phyloP scores from a whole-genome alignment of 1,284 basidiomycete genomes.

The Blastosporella zonata region DNA sequence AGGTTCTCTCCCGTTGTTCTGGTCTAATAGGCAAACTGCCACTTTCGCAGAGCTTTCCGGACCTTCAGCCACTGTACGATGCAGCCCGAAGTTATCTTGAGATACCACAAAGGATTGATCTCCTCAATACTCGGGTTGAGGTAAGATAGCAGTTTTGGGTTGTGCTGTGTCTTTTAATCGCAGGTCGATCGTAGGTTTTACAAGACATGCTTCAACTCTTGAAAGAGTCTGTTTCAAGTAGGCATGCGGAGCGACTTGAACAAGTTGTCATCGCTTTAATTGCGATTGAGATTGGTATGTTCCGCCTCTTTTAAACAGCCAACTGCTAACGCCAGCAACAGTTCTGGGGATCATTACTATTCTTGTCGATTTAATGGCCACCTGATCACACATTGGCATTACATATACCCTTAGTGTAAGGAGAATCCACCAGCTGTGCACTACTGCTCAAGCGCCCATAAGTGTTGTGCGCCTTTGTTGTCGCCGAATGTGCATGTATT shows the following conservation, averaged over 20 bases:
- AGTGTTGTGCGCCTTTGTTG: neutral
- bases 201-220: slow-evolving; percentile 97
- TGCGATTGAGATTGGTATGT: slow-evolving; percentile 79
- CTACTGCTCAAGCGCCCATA: no score
- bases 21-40: neutral
- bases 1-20: neutral
- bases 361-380: slow-evolving; percentile 44
- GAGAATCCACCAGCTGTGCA: no score
- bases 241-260: slow-evolving; percentile 92
- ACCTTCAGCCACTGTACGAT: slow-evolving; percentile 93
- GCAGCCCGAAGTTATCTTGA: slow-evolving; percentile 93
- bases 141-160: slow-evolving; percentile 35
- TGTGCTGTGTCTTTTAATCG: slow-evolving; percentile 1
- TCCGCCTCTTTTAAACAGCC: neutral
- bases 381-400: slow-evolving; percentile 1
- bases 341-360: slow-evolving; percentile 46
- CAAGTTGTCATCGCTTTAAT: slow-evolving; percentile 94
- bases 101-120: slow-evolving; percentile 90
- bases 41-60: slow-evolving; percentile 71
- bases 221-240: slow-evolving; percentile 91
- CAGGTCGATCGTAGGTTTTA: slow-evolving; percentile 57
- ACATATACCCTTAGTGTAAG: no score
- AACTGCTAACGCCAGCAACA: slow-evolving; percentile 18
- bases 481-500: neutral
- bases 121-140: slow-evolving; percentile 93